These are phyloP conservation scores for Serendipita sp. DNA, from an alignment of 768 basidiomycete genomes.

Conservation along the genomic window DNA sequence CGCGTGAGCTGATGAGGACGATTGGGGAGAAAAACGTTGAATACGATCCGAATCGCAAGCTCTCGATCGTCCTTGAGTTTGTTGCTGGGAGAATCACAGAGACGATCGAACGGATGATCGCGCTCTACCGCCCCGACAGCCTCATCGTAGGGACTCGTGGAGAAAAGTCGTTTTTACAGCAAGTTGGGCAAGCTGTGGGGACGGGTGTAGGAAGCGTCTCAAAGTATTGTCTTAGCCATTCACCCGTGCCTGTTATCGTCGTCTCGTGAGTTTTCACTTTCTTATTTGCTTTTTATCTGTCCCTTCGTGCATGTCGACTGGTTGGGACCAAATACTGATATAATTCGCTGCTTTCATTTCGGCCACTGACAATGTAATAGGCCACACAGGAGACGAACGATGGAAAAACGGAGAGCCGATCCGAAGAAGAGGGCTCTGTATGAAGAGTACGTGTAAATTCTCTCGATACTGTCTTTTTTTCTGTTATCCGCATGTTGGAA, in stretches of 20 bases:
- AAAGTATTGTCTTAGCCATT: constrained; percentile 63
- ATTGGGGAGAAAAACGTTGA: constrained; percentile 73
- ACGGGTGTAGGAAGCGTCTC: constrained; percentile 47
- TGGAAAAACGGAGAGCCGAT: constrained; percentile 73
- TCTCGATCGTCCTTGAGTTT: constrained; percentile 85
- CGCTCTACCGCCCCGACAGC: constrained; percentile 79
- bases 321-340: neutral
- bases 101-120: constrained; percentile 81
- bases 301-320: neutral
- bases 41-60: constrained; percentile 59
- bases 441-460: constrained; percentile 31
- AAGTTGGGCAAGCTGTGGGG: constrained; percentile 34
- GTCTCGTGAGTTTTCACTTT: constrained; percentile 32
- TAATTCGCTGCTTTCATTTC: neutral
- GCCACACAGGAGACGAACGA: constrained; percentile 14
- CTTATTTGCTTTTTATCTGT: neutral
- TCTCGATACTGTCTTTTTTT: too few species aligned
- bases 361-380: neutral
- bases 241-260: constrained; percentile 91
- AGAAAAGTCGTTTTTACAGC: constrained; percentile 35
- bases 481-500: too few species aligned
- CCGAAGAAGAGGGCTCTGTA: constrained; percentile 79
- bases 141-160: constrained; percentile 88
- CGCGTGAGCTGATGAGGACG: constrained; percentile 57
- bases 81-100: constrained; percentile 82